Base-by-base conservation (phyloP, 768 basidiomycete genomes). In the Tremella fuciformis region DNA sequence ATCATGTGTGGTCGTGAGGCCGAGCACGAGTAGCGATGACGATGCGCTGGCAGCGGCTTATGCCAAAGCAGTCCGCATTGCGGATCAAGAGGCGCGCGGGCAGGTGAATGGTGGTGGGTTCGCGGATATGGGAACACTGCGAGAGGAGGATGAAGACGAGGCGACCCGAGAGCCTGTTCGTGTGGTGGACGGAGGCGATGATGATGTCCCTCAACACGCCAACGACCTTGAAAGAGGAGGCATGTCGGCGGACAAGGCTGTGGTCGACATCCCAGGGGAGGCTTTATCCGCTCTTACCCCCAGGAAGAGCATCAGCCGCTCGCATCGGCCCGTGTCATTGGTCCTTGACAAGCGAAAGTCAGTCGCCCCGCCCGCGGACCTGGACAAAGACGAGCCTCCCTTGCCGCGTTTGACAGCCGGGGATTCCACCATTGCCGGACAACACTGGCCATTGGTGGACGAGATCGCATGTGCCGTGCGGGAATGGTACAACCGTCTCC, bases 401-500 rank as follows among this genome's bases (percentile, higher is more conserved):
- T 84, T 96, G 44, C 94, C 94, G 6, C 89, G 88, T n/a, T 83
- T 97, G 49, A 93, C 92, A 63, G 89, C 91, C 9, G 91, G 90
- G 38, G 94, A 96, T 73, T 93, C 97, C 66, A 98, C 94, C 1
- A 82, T 84, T 2, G 86, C 87, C 0, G 94, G 94, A 9, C 81
- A 82, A 19, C 79, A 76, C 1, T 92, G 96, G 71, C 94, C 94
- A 9, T 87, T 98, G 71, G 85, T 98, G 51, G 94, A 98, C 78
- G 94, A 98, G 80, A 94, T 98, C 64, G 90, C 94, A 0, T 94
- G 91, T 8, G 93, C 94, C 0, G 79, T 98, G 44, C 85, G 94
- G 39, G 94, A 98, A 83, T 98, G 93, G 92, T 88, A 94, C 53
- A 60, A 73, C 66, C 66, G 71, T 3, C 87, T 97, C 83, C 92